Evolutionary conservation across 495 filamentous ascomycete genomes (phyloP), one percentile per base, ranked within the genome.

Genomic region (Aspergillus carlsbadensis): DNA sequence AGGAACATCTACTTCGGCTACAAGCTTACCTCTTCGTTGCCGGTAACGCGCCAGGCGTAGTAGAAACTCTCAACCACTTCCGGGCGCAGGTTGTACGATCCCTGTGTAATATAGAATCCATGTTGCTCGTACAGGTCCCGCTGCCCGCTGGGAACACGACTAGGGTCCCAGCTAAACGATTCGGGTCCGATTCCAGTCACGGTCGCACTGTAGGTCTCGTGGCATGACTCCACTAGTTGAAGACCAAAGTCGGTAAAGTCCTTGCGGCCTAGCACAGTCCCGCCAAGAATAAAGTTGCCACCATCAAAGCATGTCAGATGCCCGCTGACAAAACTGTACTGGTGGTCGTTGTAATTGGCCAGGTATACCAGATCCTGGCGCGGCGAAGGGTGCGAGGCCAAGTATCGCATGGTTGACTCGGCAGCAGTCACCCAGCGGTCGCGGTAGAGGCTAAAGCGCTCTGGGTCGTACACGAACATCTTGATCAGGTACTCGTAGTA

Each of bases 401-500:
- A 78, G 50, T 93, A 77, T 34, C 79, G 65, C 33, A 94, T 90
- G 20, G 85, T 85, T 2, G 87, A 91, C 56, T 95, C 86, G 18
- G 86, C 89, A 6, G 92, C 92, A 3, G 75, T 65, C 20, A 90
- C 75, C 91, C 92, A 96, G 54, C 86, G 81, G 59, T 91, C 85
- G 54, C 75, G 79, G 72, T 91, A 91, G 1, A 65, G 31, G 10
- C 51, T 71, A 59, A 87, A 95, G 8, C 84, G 81, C 33, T 69
- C 52, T 10, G 86, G 78, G 65, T 92, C 87, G 65, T 96, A 96
- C 58, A 95, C 71, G 62, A 86, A 95, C 89, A 94, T 93, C 78
- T 96, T 96, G 68, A 96, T 87, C 21, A 96, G 80, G 60, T 96
- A 96, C 73, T 96, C 91, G 70, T 96, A 96, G 74, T 86, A 94